Evolutionary conservation across 169 alveolate species (phyloP).

Genomic region (Plasmodium knowlesi): DNA sequence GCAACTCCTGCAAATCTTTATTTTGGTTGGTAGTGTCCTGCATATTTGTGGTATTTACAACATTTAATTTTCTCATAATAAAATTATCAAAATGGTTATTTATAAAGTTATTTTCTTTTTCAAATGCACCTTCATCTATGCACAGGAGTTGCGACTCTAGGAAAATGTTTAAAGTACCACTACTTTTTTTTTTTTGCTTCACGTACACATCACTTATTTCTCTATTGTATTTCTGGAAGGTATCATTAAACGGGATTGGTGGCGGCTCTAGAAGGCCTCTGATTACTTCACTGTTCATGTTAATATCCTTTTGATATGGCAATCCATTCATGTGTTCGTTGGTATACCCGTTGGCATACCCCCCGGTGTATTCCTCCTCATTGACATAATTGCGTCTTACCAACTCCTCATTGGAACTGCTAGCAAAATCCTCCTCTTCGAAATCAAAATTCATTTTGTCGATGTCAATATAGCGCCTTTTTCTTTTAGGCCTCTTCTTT

Average conservation of each 20-base stretch:
- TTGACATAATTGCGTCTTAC: neutral
- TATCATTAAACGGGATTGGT: conserved; percentile 49
- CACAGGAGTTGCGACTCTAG: conserved; percentile 65
- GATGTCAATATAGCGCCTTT: conserved; percentile 53
- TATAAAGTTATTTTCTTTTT: conserved; percentile 39
- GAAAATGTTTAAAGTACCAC: conserved; percentile 21
- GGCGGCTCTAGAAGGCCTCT: conserved; percentile 46
- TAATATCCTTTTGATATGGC: neutral
- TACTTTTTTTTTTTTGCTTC: conserved; percentile 26
- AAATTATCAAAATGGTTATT: conserved; percentile 39
- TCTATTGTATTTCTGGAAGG: conserved; percentile 54
- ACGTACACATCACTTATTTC: conserved; percentile 66
- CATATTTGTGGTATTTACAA: neutral
- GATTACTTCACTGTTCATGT: conserved; percentile 41
- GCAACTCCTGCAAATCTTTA: conserved; percentile 47
- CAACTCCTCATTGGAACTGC: conserved; percentile 31
- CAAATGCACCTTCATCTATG: conserved; percentile 33
- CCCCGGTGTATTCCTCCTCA: neutral
- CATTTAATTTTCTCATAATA: conserved; percentile 53
- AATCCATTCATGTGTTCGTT: neutral
- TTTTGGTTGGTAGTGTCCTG: neutral
- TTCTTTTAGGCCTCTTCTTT: conserved; percentile 18
- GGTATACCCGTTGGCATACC: neutral
- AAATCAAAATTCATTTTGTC: conserved; percentile 52
- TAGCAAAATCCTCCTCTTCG: conserved; percentile 46